Base-by-base conservation (phyloP, 1,284 basidiomycete genomes). In the Ustilago tritici region DNA sequence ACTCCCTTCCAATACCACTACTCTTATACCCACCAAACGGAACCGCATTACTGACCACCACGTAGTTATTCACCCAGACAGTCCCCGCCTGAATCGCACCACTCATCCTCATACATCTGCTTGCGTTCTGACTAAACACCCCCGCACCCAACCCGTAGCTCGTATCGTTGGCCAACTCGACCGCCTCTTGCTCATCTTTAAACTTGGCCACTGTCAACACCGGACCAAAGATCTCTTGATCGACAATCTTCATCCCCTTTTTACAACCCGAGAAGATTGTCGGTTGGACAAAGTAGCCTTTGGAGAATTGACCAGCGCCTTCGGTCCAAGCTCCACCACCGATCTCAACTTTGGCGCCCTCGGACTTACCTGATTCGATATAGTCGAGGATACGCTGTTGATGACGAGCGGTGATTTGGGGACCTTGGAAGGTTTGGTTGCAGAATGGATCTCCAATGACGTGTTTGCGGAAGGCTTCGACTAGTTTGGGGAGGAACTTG, bases 321-420 rank as follows among this genome's bases (percentile, higher is more conserved):
- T 90, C 89, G 19, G 56, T 66, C 69, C 69, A 71, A 0, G 32
- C n/a, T 10, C 46, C 60, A 50, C 95, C 95, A 49, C 95, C 95
- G 38, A 89, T 78, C 85, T 92, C 90, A 36, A 95, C 88, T 14
- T 87, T 95, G 12, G 76, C 80, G 23, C 95, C 95, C 65, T 95
- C 94, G 47, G 90, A 78, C 87, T 92, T 93, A n/a, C 95, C 95
- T n/a, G 91, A 90, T 69, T 94, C 87, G 87, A 98, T 95, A 89
- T 93, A 95, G 50, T 88, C 89, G 91, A 95, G 92, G 87, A 95
- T 92, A 73, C 93, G 92, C 85, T 97, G 93, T 79, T 92, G 93
- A 86, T 98, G 95, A 17, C 75, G 68, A n/a, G 76, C 53, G 9
- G 91, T 93, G 67, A 95, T 92, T 87, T 94, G 93, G 17, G 95